These are phyloP conservation scores for Pythium insidiosum DNA, from an alignment of 352 stramenopile genomes.

Conservation along the genomic window DNA sequence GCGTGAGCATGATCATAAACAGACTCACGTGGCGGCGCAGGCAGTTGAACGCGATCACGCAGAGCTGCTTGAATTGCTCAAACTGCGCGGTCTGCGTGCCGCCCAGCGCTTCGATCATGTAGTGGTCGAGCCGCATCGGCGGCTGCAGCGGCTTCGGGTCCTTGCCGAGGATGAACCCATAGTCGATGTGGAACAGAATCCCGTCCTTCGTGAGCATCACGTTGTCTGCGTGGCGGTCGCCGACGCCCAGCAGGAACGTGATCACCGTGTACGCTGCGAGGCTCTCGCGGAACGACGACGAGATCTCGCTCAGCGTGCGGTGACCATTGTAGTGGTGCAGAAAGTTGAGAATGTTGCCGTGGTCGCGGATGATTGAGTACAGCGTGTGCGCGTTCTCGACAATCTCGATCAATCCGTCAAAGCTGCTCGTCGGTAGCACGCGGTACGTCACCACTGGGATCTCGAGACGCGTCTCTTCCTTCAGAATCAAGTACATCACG, in stretches of 20 bases:
- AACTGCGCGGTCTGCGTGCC: constrained; percentile 73
- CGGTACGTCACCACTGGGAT: constrained; percentile 82
- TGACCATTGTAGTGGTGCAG: constrained; percentile 82
- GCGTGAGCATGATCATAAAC: constrained; percentile 82
- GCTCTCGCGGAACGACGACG: constrained; percentile 81
- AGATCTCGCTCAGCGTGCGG: constrained; percentile 80
- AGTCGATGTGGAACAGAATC: constrained; percentile 99
- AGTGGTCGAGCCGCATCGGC: constrained; percentile 95
- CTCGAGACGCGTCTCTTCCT: constrained; percentile 72
- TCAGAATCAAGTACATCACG: constrained; percentile 85
- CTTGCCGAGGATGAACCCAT: constrained; percentile 97
- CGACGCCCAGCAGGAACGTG: constrained; percentile 98
- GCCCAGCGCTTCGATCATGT: constrained; percentile 82
- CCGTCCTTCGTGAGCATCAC: constrained; percentile 96
- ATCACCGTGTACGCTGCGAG: constrained; percentile 99
- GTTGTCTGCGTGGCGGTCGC: constrained; percentile 98
- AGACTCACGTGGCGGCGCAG: constrained; percentile 77
- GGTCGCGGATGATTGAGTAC: constrained; percentile 80
- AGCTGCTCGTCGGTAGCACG: constrained; percentile 77
- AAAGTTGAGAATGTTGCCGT: constrained; percentile 80
- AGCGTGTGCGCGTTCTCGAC: constrained; percentile 81
- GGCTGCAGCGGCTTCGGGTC: constrained; percentile 98
- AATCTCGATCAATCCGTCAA: constrained; percentile 82
- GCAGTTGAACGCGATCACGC: constrained; percentile 83
- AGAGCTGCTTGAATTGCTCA: constrained; percentile 84